Conservation (phyloP, 2,329 filamentous ascomycete genomes). For the Sarocladiaceae sp. region DNA sequence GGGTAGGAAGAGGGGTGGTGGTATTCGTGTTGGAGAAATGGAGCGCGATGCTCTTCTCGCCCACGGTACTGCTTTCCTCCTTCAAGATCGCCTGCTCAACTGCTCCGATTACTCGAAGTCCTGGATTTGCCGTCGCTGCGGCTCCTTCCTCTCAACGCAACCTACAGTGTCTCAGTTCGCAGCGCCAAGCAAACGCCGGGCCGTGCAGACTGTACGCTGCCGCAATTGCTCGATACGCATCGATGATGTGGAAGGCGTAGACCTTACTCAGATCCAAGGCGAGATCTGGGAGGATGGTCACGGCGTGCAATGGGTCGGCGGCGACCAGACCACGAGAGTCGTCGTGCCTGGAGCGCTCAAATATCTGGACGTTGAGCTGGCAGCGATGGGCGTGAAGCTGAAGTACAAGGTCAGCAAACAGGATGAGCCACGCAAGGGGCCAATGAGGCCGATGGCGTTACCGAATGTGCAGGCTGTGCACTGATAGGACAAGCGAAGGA, state of each 20-base stretch:
- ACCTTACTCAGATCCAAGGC: constrained; percentile 53
- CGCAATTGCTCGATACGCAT: constrained; percentile 67
- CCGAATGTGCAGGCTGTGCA: constrained; percentile 12
- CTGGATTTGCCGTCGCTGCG: constrained; percentile 86
- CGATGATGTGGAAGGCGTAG: constrained; percentile 53
- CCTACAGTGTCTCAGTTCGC: constrained; percentile 64
- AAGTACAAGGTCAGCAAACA: constrained; percentile 69
- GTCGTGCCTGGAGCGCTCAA: constrained; percentile 90
- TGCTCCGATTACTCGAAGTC: constrained; percentile 90
- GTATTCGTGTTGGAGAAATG: constrained; percentile 99
- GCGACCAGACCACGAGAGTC: constrained; percentile 85
- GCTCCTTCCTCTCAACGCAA: constrained; percentile 85
- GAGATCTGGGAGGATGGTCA: constrained; percentile 92
- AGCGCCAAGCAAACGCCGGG: constrained; percentile 56
- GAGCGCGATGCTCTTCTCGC: constrained; percentile 93
- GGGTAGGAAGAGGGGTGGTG: constrained; percentile 90
- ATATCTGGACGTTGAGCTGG: constrained; percentile 91
- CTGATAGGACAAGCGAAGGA: neutral
- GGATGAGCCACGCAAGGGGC: constrained; percentile 57
- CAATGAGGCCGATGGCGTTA: constrained; percentile 36
- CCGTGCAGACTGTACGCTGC: constrained; percentile 70
- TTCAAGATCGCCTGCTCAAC: constrained; percentile 95
- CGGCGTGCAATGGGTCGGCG: constrained; percentile 79
- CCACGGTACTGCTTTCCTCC: constrained; percentile 89
- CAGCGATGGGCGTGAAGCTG: constrained; percentile 93